Percentiles rank a stretch among this genome's conserved stretches.
phyloP scores from a whole-genome alignment of 495 filamentous ascomycete species.

The Halenospora varia region DNA sequence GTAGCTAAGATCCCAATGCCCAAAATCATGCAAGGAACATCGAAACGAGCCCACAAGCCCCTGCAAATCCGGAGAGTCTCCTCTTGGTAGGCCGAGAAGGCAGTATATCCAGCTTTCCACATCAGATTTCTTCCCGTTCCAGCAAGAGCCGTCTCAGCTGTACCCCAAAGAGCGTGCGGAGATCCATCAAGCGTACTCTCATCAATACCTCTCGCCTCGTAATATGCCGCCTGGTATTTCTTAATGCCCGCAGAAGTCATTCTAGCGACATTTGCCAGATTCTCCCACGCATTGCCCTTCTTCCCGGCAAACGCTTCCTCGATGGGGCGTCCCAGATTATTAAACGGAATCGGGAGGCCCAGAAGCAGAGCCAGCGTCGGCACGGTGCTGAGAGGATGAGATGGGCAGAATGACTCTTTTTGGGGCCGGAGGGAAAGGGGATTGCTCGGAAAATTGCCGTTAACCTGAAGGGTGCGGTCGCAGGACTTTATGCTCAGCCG shows the following conservation, averaged over 20 bases:
- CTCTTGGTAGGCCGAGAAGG: slow-evolving; percentile 69
- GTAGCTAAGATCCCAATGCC: slow-evolving; percentile 69
- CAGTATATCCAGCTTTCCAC: slow-evolving; percentile 45
- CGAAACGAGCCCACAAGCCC: slow-evolving; percentile 84
- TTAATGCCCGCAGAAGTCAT: slow-evolving; percentile 82
- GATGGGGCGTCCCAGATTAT: slow-evolving; percentile 93
- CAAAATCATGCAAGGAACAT: slow-evolving; percentile 75
- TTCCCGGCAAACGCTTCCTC: slow-evolving; percentile 84
- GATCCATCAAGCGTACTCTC: slow-evolving; percentile 52
- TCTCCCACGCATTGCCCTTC: slow-evolving; percentile 63
- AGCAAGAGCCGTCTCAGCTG: slow-evolving; percentile 33
- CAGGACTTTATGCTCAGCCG: too few relatives aligned
- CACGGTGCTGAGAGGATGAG: too few relatives aligned
- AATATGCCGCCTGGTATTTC: slow-evolving; percentile 69
- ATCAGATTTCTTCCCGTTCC: slow-evolving; percentile 26
- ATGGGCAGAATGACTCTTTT: too few relatives aligned
- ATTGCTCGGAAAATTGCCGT: too few relatives aligned
- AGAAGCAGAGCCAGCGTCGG: slow-evolving; percentile 84
- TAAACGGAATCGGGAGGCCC: slow-evolving; percentile 91
- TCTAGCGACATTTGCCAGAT: slow-evolving; percentile 69
- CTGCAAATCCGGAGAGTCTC: slow-evolving; percentile 80
- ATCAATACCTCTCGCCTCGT: slow-evolving; percentile 55
- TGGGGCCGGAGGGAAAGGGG: too few relatives aligned
- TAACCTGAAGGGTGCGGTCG: too few relatives aligned
- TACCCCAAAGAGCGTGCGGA: slow-evolving; percentile 53